Conservation (phyloP, 2,329 filamentous ascomycete species). For the Nigrospora oryzae region DNA sequence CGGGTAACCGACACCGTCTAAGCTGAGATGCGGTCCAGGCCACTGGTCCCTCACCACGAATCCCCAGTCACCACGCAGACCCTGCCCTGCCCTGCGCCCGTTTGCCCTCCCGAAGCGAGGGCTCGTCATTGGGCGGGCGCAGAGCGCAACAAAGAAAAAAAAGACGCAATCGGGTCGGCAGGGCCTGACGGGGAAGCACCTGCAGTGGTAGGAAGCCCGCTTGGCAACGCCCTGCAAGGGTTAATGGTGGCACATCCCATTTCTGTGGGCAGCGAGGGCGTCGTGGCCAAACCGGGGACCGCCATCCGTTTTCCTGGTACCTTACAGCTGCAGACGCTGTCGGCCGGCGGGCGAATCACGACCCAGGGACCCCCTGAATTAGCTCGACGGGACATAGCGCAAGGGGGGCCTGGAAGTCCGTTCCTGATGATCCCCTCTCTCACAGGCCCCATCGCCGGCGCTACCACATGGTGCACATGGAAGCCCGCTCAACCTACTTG, state of each 20-base stretch:
- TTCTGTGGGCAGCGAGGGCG: not conserved
- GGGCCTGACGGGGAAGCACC: not conserved
- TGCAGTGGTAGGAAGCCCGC: not conserved
- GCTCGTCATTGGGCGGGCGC: too few species aligned
- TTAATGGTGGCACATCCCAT: not conserved
- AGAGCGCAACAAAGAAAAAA: not conserved
- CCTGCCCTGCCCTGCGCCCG: too few species aligned
- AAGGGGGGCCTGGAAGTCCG: not conserved
- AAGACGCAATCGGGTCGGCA: not conserved
- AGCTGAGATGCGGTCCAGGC: not conserved
- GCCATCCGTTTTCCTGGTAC: not conserved
- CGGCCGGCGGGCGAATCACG: too few species aligned
- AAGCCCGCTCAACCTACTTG: too few species aligned
- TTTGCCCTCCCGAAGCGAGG: too few species aligned
- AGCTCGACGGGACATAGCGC: constrained; percentile 1
- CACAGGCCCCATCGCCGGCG: too few species aligned
- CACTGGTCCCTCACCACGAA: not conserved
- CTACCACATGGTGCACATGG: too few species aligned
- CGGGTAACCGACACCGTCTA: not conserved
- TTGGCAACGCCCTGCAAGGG: not conserved
- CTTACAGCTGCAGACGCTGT: constrained; percentile 1
- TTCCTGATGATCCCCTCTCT: not conserved
- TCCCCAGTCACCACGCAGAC: too few species aligned
- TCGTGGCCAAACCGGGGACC: constrained; percentile 1
- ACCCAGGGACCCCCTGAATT: not conserved